Base-by-base conservation (phyloP, 192 early-diverging fungal genomes). In the Gigaspora rosea region DNA sequence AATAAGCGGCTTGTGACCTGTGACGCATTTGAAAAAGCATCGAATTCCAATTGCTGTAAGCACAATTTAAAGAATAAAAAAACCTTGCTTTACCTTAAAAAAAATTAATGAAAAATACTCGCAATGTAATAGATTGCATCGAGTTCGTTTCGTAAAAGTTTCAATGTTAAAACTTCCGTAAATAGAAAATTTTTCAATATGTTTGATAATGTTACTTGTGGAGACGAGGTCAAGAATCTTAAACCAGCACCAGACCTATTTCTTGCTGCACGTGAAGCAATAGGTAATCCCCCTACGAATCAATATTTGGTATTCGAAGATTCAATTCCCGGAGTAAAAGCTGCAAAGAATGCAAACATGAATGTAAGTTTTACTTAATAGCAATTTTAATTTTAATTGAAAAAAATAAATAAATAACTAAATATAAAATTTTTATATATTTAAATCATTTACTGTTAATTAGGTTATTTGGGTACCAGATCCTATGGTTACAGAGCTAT, bases 171-270 rank as follows among this genome's bases (percentile, higher is more conserved):
- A 80, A 87, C 94, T 11, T 71, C 70, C 0, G 27, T 27, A 87
- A 88, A 97, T 81, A 79, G 83, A 48, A 83, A 86, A 1, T 81
- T 97, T 20, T 98, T 98, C 79, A 73, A 67, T 4, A 81, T 94
- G 56, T 98, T 98, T 86, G 91, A 91, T 61, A 82, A 88, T 59
- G 87, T 97, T 78, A 91, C 92, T 4, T 94, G 93, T 74, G 97
- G 95, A 12, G 95, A 98, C 80, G 95, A 98, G 77, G 84, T 98
- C 57, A 80, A 83, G 62, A 80, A 87, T 63, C 92, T 94, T 4
- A 98, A 98, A 85, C 97, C 97, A 2, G 85, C 90, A 22, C 97
- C 97, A 3, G 97, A 98, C 72, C 87, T 97, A 33, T 98, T 97
- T 84, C 85, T 91, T 20, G 89, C 62, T 8, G 70, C 80, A 79